Evolutionary conservation across 139 green algal genomes (phyloP).

Genomic region (Asterochloris erici): DNA sequence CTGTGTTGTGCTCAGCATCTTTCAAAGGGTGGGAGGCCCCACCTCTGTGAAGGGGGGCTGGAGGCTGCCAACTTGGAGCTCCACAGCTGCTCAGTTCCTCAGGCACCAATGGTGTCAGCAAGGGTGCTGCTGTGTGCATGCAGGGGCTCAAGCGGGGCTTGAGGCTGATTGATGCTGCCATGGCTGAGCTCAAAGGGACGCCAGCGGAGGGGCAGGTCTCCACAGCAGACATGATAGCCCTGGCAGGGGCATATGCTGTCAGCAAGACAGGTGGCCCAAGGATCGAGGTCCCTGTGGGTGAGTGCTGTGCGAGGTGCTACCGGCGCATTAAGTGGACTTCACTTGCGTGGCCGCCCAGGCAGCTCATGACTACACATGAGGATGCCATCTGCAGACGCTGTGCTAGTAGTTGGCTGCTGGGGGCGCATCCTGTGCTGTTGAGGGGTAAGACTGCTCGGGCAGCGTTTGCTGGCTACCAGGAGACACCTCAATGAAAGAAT

Average conservation of each 20-base stretch:
- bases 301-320: neutral
- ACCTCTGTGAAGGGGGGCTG: neutral
- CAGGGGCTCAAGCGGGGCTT: slow-evolving; percentile 6
- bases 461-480: neutral
- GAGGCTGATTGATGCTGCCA: slow-evolving; percentile 38
- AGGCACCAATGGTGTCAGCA: neutral
- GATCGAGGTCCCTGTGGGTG: slow-evolving; percentile 54
- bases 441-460: neutral
- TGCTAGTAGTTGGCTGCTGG: neutral
- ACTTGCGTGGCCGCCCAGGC: neutral
- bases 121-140: no score
- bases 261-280: slow-evolving; percentile 59
- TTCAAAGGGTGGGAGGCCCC: neutral
- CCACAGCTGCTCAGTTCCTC: no score
- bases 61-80: neutral
- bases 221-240: slow-evolving; percentile 70
- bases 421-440: neutral
- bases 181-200: slow-evolving; percentile 53
- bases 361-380: neutral
- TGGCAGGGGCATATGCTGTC: slow-evolving; percentile 70
- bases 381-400: neutral
- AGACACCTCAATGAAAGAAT: no score
- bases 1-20: no score
- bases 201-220: slow-evolving; percentile 51
- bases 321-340: neutral